Base-by-base conservation (phyloP, 2,329 filamentous ascomycete genomes). In the Talaromyces marneffei region DNA sequence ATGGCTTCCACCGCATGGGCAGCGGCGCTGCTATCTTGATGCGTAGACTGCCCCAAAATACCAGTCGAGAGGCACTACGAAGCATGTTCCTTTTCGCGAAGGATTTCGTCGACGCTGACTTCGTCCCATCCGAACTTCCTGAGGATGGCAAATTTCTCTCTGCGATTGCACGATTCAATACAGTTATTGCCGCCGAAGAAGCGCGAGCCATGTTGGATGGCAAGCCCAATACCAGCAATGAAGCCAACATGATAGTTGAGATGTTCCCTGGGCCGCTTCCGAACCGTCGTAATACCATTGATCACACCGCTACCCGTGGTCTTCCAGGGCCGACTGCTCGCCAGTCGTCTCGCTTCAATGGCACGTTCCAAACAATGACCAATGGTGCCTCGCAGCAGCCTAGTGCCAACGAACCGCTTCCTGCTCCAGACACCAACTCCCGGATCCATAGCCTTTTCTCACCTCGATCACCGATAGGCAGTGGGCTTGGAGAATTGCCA, bases 61-160 rank as follows among this genome's bases (percentile, higher is more conserved):
- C 81, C 46, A 83, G 80, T 67, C 74, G 78, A 56, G 85, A 87
- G 64, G 78, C 82, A 18, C 78, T 88, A 60, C 80, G 82, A 65
- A 85, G 82, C 70, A 85, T 88, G 78, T 76, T 88, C 5, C 77
- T 87, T n/a, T 87, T 88, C 66, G 83, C 85, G 20, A 84, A 85
- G 66, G 84, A 87, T 64, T 78, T 87, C 54, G 74, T 85, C 54
- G 82, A 85, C 64, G 81, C 81, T 60, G 82, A 85, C 58, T 80
- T 87, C 63, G 75, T 87, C 16, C 74, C 78, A 4, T 77, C 78
- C 55, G 81, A 82, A n/a, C 77, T 78, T 63, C 75, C 80, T 16
- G 83, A 86, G 56, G 84, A 87, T 66, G 75, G 77, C 54, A 81
- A 80, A 29, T 86, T 82, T 65, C 71, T 80, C 25, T 83, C 80